These are phyloP conservation scores for Musa balbisiana DNA, from an alignment of 202 grass and related monocot species.

Conservation along the genomic window DNA sequence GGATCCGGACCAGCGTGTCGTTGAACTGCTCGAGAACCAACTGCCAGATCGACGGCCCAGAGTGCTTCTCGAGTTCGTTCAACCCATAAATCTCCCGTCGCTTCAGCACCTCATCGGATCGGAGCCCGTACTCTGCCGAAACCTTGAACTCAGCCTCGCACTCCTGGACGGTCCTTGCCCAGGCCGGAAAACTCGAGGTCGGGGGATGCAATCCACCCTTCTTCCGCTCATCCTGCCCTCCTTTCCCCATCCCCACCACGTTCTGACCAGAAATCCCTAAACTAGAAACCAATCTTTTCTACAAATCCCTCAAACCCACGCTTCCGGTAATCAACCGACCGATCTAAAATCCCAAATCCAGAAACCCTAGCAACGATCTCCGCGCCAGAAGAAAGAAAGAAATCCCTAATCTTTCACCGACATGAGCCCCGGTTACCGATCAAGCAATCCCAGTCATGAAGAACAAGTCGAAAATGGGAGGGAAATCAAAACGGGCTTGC, in stretches of 20 bases:
- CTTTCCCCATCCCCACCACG: constrained; percentile 9
- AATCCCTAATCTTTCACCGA: background rate
- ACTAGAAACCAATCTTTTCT: background rate
- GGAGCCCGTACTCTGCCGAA: constrained; percentile 1
- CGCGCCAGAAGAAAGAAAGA: background rate
- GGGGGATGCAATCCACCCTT: background rate
- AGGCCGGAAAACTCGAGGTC: constrained; percentile 3
- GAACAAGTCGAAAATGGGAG: too few relatives aligned
- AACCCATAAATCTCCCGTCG: background rate
- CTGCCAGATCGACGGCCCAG: constrained; percentile 20
- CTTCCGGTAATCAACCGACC: background rate
- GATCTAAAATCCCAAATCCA: background rate
- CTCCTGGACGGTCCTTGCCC: constrained; percentile 10
- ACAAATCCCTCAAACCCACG: background rate
- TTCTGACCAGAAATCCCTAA: background rate
- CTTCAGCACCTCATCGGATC: constrained; percentile 6
- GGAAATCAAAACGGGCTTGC: background rate
- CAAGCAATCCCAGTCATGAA: background rate
- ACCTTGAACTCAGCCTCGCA: constrained; percentile 14
- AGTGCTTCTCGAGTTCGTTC: constrained; percentile 26
- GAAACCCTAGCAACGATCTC: background rate
- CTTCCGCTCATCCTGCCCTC: constrained; percentile 10
- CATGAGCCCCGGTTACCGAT: background rate
- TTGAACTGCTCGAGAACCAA: constrained; percentile 22
- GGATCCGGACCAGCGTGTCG: constrained; percentile 22